Conservation (phyloP, 2,329 filamentous ascomycete genomes). For the Penicillium corylophilum region DNA sequence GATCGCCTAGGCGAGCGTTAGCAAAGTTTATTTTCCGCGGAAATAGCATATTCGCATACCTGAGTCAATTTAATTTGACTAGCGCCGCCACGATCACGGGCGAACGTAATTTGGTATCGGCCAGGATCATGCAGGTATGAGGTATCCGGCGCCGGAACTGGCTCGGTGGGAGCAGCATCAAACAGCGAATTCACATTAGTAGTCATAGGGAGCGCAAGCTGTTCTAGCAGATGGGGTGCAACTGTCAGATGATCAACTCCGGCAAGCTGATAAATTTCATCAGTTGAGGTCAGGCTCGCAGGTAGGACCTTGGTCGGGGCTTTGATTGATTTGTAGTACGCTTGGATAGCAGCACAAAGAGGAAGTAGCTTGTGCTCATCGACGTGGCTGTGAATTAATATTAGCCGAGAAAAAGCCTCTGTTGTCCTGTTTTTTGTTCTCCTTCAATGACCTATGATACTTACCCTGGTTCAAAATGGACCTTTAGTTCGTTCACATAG, state of each 20-base stretch:
- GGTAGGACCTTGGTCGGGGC: slow-evolving; percentile 54
- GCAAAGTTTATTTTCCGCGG: neutral
- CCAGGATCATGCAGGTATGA: slow-evolving; percentile 44
- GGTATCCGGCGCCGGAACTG: slow-evolving; percentile 16
- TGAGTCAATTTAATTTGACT: slow-evolving; percentile 53
- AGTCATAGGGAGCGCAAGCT: slow-evolving; percentile 45
- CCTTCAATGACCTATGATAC: neutral
- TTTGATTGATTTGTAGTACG: slow-evolving; percentile 48
- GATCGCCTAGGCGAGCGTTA: slow-evolving; percentile 42
- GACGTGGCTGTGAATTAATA: slow-evolving; percentile 19
- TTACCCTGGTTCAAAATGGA: slow-evolving; percentile 54
- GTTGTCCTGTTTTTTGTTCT: neutral
- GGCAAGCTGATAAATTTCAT: slow-evolving; percentile 59
- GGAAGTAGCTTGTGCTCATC: slow-evolving; percentile 40
- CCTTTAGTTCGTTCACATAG: slow-evolving; percentile 63
- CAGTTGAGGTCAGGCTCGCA: slow-evolving; percentile 57
- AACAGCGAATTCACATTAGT: slow-evolving; percentile 33
- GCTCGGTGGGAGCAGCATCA: slow-evolving; percentile 14
- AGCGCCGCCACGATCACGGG: slow-evolving; percentile 38
- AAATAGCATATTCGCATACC: slow-evolving; percentile 26
- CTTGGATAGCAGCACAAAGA: slow-evolving; percentile 54
- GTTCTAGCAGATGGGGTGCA: slow-evolving; percentile 52
- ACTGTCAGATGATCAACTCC: slow-evolving; percentile 62
- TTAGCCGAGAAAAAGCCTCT: neutral
- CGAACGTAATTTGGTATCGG: slow-evolving; percentile 54